phyloP scores from a whole-genome alignment of 2,329 filamentous ascomycete genomes.

The Sporothrix pseudoabietina region DNA sequence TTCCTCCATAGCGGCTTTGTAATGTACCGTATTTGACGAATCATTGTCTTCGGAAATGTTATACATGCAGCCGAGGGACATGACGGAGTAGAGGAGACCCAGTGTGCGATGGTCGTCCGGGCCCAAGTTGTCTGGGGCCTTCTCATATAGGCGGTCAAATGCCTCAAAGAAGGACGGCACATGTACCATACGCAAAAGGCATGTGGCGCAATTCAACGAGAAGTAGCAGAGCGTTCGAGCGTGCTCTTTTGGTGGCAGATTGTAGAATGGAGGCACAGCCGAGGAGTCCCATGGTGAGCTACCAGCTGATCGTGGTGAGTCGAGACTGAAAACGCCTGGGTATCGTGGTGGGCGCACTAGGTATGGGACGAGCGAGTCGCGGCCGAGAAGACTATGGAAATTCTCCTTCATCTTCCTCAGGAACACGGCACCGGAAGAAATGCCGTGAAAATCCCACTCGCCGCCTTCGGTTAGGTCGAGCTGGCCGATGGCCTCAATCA shows the following conservation, averaged over 20 bases:
- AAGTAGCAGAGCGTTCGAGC: slow-evolving; percentile 58
- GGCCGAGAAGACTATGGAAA: slow-evolving; percentile 74
- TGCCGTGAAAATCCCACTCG: slow-evolving; percentile 92
- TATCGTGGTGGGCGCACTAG: slow-evolving; percentile 55
- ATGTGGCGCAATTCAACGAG: slow-evolving; percentile 59
- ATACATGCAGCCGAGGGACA: slow-evolving; percentile 75
- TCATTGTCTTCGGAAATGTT: slow-evolving; percentile 57
- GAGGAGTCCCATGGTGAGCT: slow-evolving; percentile 66
- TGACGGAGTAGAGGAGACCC: slow-evolving; percentile 69
- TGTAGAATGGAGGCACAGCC: slow-evolving; percentile 54
- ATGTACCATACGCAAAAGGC: slow-evolving; percentile 71
- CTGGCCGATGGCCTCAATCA: slow-evolving; percentile 91
- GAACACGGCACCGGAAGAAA: slow-evolving; percentile 89
- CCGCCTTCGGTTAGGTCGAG: slow-evolving; percentile 89
- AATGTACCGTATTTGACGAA: slow-evolving; percentile 49
- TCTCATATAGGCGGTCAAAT: slow-evolving; percentile 77
- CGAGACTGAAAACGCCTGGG: slow-evolving; percentile 59
- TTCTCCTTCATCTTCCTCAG: slow-evolving; percentile 84
- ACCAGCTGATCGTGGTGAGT: slow-evolving; percentile 67
- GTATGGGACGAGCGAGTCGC: slow-evolving; percentile 62
- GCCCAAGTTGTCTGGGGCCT: slow-evolving; percentile 61
- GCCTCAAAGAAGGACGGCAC: slow-evolving; percentile 77
- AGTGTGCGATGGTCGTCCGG: slow-evolving; percentile 69
- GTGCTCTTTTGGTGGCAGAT: slow-evolving; percentile 68
- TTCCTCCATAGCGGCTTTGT: slow-evolving; percentile 57